These are phyloP conservation scores for Penicillium sp. DNA, from an alignment of 2,329 filamentous ascomycete species.

Conservation along the genomic window DNA sequence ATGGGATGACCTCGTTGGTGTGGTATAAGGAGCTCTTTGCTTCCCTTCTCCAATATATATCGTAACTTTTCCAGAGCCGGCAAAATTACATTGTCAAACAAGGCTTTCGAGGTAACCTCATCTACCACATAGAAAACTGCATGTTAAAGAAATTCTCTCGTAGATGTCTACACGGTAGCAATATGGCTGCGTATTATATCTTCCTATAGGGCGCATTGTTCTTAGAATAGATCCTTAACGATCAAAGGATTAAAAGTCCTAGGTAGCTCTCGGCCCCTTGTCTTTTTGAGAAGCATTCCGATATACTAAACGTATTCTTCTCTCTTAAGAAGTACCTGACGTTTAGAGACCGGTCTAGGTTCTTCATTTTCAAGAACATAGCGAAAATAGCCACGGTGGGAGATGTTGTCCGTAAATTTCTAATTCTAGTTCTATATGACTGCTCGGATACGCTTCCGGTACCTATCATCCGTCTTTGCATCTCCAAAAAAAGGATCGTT, in stretches of 20 bases:
- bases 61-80: too few relatives aligned
- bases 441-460: slow-evolving; percentile 34
- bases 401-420: slow-evolving; percentile 23
- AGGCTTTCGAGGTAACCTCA: too few relatives aligned
- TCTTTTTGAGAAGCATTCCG: slow-evolving; percentile 41
- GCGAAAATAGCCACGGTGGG: slow-evolving; percentile 10
- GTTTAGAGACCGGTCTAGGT: background rate
- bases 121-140: too few relatives aligned
- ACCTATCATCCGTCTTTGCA: slow-evolving; percentile 22
- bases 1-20: too few relatives aligned
- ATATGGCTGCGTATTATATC: slow-evolving; percentile 40
- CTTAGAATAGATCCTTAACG: slow-evolving; percentile 59
- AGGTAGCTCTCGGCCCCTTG: slow-evolving; percentile 57
- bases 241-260: slow-evolving; percentile 62
- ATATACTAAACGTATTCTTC: slow-evolving; percentile 46
- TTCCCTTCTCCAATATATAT: too few relatives aligned
- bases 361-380: background rate
- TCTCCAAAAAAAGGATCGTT: slow-evolving; percentile 34
- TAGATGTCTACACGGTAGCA: too few relatives aligned
- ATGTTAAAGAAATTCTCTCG: too few relatives aligned
- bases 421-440: slow-evolving; percentile 30
- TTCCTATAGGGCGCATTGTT: slow-evolving; percentile 59
- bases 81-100: too few relatives aligned
- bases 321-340: slow-evolving; percentile 25
- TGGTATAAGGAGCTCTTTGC: too few relatives aligned